Evolutionary conservation across 257 asterid species (phyloP).

Genomic region (Echium plantagineum): DNA sequence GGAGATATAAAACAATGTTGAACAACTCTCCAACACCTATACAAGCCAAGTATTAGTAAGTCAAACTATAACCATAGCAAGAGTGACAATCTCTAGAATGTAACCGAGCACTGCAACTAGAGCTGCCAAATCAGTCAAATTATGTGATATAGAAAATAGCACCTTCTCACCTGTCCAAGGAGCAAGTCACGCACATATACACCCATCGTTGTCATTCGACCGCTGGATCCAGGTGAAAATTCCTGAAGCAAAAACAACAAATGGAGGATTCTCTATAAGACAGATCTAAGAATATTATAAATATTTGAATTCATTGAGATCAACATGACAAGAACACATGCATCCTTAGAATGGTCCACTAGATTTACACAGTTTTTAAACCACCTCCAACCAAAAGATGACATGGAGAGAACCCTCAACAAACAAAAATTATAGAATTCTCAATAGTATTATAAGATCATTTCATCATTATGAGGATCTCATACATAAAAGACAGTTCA

Average conservation of each 20-base stretch:
- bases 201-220: slow-evolving; percentile 87
- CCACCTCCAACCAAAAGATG: slow-evolving; percentile 2
- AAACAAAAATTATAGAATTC: slow-evolving; percentile 5
- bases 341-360: background rate
- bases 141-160: slow-evolving; percentile 7
- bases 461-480: slow-evolving; percentile 18
- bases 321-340: background rate
- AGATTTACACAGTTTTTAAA: background rate
- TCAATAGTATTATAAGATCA: slow-evolving; percentile 15
- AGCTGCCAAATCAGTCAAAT: background rate
- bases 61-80: background rate
- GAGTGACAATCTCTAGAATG: background rate
- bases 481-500: slow-evolving; percentile 44
- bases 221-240: slow-evolving; percentile 88
- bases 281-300: slow-evolving; percentile 9
- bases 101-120: background rate
- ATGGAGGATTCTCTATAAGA: slow-evolving; percentile 8
- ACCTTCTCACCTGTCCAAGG: slow-evolving; percentile 78
- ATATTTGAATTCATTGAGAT: background rate
- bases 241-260: slow-evolving; percentile 39
- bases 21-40: too few species aligned
- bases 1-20: too few species aligned
- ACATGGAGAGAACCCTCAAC: background rate
- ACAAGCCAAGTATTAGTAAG: background rate
- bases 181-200: slow-evolving; percentile 87